A percentile compares a stretch with the other conserved stretches of the same genome.
Evolutionary conservation across 129 eudicot species (phyloP).

Genomic region (Flaveria linearis): DNA sequence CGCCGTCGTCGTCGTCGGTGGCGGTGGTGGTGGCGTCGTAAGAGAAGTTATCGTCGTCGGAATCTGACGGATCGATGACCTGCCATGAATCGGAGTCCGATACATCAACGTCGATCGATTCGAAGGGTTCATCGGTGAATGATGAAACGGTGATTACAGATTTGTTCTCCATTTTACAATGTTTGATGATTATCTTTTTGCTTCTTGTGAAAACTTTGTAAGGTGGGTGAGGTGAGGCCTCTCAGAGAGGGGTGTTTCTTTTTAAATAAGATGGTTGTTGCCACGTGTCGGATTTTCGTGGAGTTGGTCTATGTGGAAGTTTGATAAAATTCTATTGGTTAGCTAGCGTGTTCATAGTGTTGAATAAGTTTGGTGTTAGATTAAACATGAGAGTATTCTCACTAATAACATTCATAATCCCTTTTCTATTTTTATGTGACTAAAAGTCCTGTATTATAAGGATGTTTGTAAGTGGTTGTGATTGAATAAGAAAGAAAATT

Average conservation of each 20-base stretch:
- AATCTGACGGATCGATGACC: conserved; percentile 51
- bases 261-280: conserved; percentile 27
- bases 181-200: not conserved
- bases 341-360: conserved; percentile 23
- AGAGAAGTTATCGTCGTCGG: conserved; percentile 36
- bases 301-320: conserved; percentile 22
- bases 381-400: no score
- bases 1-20: conserved; percentile 20
- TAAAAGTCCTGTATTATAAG: no score
- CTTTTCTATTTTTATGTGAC: no score
- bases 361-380: no score
- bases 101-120: conserved; percentile 23
- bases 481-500: no score
- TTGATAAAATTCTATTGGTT: conserved; percentile 25
- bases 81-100: conserved; percentile 54
- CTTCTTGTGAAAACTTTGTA: conserved; percentile 19
- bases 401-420: no score
- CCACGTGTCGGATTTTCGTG: conserved; percentile 31
- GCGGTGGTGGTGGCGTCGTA: conserved; percentile 26
- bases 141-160: conserved; percentile 25
- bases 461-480: no score
- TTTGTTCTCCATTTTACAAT: conserved; percentile 33
- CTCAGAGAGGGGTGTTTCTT: conserved; percentile 18
- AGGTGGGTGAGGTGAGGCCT: conserved; percentile 1
- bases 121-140: conserved; percentile 29